Base-by-base conservation (phyloP, 73 alveolate genomes). In the Halteria grandinella region DNA sequence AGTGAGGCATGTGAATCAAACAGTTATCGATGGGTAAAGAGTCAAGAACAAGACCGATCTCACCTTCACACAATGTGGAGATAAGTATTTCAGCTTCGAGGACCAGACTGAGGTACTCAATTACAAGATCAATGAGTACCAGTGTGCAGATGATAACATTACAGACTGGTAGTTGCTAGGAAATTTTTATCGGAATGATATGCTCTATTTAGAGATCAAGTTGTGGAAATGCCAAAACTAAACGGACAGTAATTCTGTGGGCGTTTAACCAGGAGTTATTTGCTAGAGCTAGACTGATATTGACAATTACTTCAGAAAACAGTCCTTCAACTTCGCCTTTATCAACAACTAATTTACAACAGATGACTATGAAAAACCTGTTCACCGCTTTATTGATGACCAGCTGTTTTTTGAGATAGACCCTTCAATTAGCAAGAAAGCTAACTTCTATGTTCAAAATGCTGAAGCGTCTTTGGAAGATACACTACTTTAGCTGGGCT, bases 271-370 rank as follows among this genome's bases (percentile, higher is more conserved):
- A 12, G 15, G 47, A 20, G 43, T 29, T 5, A 66, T 28, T 4
- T 44, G 69, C 32, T 25, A 23, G 18, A 5, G 41, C 15, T 21
- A 11, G 2, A 32, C 18, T 18, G 33, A 51, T 5, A 44, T 66
- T 18, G 80, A 66, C 43, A 44, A 41, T 15, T 66, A 66, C 58
- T 66, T 51, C 31, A 2, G 47, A 5, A 51, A 66, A 45, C 36
- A 21, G 55, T 45, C 23, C 20, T 45, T 66, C 18, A 66, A 45
- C 25, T 41, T 66, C 18, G 80, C 80, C 6, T 66, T 45, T 66
- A 45, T 51, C 8, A 66, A 66, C 32, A 66, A 54, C 18, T 66
- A 44, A 32, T 57, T 66, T 7, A 53, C 69, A 21, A 20, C 21
- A 25, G 21, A 25, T 27, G 75, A 58, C 3, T 15, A 41, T 5